Percentiles rank a stretch among this genome's conserved stretches.
phyloP scores from a whole-genome alignment of 768 basidiomycete species.

The Tricholoma terreum region DNA sequence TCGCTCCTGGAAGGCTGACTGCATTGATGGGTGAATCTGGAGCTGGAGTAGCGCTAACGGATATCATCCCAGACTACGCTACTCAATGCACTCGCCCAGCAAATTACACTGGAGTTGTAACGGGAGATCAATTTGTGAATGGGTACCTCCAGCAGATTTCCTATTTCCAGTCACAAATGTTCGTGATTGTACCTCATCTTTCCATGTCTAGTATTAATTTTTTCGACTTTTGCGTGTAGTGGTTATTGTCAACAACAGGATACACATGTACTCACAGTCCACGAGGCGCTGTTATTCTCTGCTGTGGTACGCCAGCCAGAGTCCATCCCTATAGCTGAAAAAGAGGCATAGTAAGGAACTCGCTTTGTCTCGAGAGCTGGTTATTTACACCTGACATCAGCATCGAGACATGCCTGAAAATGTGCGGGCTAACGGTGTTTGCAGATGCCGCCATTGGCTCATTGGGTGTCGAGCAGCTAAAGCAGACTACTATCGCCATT shows the following conservation, averaged over 20 bases:
- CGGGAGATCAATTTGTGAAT: slow-evolving; percentile 41
- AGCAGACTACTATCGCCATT: slow-evolving; percentile 83
- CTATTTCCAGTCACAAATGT: slow-evolving; percentile 53
- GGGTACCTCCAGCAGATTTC: slow-evolving; percentile 37
- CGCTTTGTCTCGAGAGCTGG: neutral
- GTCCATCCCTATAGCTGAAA: slow-evolving; percentile 61
- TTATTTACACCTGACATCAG: slow-evolving; percentile 1
- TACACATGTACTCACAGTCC: slow-evolving; percentile 72
- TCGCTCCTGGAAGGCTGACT: slow-evolving; percentile 68
- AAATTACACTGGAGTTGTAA: slow-evolving; percentile 35
- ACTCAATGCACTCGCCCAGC: slow-evolving; percentile 42
- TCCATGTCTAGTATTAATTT: neutral
- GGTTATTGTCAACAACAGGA: slow-evolving; percentile 89
- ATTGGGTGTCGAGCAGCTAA: slow-evolving; percentile 68
- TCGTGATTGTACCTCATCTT: slow-evolving; percentile 5
- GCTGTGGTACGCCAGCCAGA: slow-evolving; percentile 75
- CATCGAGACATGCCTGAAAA: slow-evolving; percentile 20
- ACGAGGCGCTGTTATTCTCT: slow-evolving; percentile 79
- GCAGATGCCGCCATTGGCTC: slow-evolving; percentile 69
- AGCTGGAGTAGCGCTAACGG: slow-evolving; percentile 15
- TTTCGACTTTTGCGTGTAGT: slow-evolving; percentile 3
- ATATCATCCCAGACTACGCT: slow-evolving; percentile 34
- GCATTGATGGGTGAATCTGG: slow-evolving; percentile 57
- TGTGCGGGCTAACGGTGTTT: slow-evolving; percentile 64
- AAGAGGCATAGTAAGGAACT: slow-evolving; percentile 68